These are phyloP conservation scores for Monosporascus sp. DNA, from an alignment of 2,329 filamentous ascomycete genomes.

Conservation along the genomic window DNA sequence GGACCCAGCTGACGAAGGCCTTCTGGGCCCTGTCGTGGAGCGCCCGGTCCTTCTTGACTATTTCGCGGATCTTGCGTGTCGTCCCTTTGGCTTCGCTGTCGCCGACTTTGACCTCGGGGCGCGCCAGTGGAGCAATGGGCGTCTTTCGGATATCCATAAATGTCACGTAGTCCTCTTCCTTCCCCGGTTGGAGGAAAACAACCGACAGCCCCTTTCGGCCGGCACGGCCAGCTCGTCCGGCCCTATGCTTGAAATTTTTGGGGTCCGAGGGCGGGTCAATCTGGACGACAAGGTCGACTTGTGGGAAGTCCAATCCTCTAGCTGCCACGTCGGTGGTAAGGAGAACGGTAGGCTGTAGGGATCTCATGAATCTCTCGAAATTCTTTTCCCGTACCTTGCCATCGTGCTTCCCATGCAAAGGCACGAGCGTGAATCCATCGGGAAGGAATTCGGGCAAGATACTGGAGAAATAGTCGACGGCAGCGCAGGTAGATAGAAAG, in stretches of 20 bases:
- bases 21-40: constrained; percentile 84
- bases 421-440: constrained; percentile 61
- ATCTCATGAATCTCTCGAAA: constrained; percentile 72
- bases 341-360: constrained; percentile 71
- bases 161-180: constrained; percentile 83
- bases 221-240: constrained; percentile 84
- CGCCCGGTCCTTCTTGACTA: constrained; percentile 46
- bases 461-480: constrained; percentile 89
- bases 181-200: constrained; percentile 76
- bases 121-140: constrained; percentile 61
- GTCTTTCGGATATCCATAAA: constrained; percentile 87
- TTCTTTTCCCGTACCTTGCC: constrained; percentile 85
- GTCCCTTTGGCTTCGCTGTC: constrained; percentile 54
- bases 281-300: constrained; percentile 87
- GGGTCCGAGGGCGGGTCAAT: constrained; percentile 79
- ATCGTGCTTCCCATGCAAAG: constrained; percentile 87
- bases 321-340: constrained; percentile 91
- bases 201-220: constrained; percentile 80
- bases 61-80: constrained; percentile 55
- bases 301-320: constrained; percentile 83
- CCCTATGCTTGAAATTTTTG: constrained; percentile 91
- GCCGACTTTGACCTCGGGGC: constrained; percentile 51
- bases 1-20: constrained; percentile 89
- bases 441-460: constrained; percentile 70
- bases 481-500: constrained; percentile 89